These are phyloP conservation scores for Aleurites moluccanus DNA, from an alignment of 441 rosid genomes.

Conservation along the genomic window DNA sequence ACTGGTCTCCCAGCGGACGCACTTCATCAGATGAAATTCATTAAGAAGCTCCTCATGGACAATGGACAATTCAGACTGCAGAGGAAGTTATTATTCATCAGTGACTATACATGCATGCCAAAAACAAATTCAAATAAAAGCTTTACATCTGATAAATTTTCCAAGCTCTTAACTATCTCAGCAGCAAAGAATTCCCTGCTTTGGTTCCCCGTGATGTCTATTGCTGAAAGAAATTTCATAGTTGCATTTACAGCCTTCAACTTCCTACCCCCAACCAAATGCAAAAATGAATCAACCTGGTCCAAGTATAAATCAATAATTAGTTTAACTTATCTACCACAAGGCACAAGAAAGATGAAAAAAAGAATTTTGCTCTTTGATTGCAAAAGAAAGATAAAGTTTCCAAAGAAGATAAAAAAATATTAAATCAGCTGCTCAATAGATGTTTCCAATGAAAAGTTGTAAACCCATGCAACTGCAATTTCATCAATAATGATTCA, in stretches of 20 bases:
- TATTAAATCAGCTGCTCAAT: conserved; percentile 1
- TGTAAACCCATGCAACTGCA: neutral
- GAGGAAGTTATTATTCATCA: conserved; percentile 24
- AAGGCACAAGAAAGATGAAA: neutral
- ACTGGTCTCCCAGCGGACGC: conserved; percentile 71
- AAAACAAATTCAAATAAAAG: conserved; percentile 24
- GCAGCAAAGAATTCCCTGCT: conserved; percentile 58
- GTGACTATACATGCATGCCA: neutral
- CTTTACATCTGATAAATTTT: conserved; percentile 58
- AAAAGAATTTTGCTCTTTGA: neutral
- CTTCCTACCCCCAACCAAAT: conserved; percentile 75
- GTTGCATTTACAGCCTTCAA: conserved; percentile 53
- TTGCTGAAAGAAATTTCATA: conserved; percentile 52
- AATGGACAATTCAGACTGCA: conserved; percentile 59
- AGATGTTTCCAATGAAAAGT: conserved; percentile 15
- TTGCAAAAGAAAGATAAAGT: neutral
- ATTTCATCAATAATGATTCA: conserved; percentile 21
- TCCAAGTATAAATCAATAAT: conserved; percentile 29
- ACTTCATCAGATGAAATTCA: conserved; percentile 83
- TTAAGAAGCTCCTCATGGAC: conserved; percentile 54
- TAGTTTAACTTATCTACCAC: conserved; percentile 10
- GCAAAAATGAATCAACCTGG: conserved; percentile 87
- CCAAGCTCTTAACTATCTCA: conserved; percentile 74
- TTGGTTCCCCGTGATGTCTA: conserved; percentile 56
- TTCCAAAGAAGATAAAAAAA: neutral